Evolutionary conservation across 2,329 filamentous ascomycete species (phyloP).

Genomic region (Teratosphaeria nubilosa): DNA sequence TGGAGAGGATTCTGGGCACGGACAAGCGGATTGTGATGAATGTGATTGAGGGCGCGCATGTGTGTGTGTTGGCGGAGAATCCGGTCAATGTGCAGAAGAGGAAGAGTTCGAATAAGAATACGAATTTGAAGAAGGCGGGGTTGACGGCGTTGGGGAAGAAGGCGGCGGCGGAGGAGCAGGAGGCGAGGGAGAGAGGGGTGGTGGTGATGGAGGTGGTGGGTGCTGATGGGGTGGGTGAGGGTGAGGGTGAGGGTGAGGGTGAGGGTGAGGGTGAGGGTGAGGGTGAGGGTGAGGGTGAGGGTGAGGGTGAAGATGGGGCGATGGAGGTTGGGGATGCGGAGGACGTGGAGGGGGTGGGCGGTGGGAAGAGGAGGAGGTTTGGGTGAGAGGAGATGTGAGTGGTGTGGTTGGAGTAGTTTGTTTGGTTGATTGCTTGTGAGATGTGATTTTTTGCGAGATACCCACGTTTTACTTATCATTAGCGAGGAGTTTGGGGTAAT

Average conservation of each 20-base stretch:
- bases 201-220: not conserved
- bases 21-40: constrained; percentile 17
- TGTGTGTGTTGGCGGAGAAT: constrained; percentile 12
- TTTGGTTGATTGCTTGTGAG: not conserved
- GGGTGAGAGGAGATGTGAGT: not conserved
- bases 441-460: not conserved
- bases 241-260: not conserved
- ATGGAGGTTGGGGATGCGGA: not conserved
- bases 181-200: not conserved
- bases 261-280: not conserved
- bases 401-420: not conserved
- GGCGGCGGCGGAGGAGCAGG: not conserved
- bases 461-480: not conserved
- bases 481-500: not conserved
- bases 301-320: not conserved
- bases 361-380: not conserved
- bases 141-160: not conserved
- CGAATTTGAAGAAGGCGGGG: constrained; percentile 9
- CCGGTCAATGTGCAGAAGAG: constrained; percentile 9
- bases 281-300: not conserved
- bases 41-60: constrained; percentile 15
- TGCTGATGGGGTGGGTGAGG: not conserved
- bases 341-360: not conserved
- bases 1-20: constrained; percentile 6
- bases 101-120: constrained; percentile 9